These are phyloP conservation scores for Pythium plurisporium DNA, from an alignment of 352 stramenopile species.

Conservation along the genomic window DNA sequence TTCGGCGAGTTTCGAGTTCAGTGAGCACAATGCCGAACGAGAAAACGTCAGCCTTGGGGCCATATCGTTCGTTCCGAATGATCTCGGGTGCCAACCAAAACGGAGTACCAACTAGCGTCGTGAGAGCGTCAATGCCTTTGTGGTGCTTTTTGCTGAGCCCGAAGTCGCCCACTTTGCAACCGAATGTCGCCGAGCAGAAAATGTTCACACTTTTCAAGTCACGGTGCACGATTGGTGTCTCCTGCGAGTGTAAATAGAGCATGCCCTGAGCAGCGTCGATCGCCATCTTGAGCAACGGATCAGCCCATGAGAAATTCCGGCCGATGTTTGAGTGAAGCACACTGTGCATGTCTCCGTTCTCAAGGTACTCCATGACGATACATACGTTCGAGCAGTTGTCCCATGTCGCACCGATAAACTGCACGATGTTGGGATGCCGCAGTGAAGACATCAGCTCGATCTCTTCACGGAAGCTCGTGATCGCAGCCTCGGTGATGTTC, in stretches of 20 bases:
- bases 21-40: slow-evolving; percentile 88
- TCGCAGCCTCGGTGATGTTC: slow-evolving; percentile 61
- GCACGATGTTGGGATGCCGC: slow-evolving; percentile 85
- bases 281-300: slow-evolving; percentile 85
- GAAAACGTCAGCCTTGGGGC: slow-evolving; percentile 77
- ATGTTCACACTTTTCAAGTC: slow-evolving; percentile 89
- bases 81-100: slow-evolving; percentile 88
- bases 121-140: slow-evolving; percentile 78
- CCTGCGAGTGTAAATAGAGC: slow-evolving; percentile 85
- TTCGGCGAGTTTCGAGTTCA: slow-evolving; percentile 77
- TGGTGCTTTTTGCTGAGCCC: slow-evolving; percentile 79
- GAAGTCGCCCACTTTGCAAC: slow-evolving; percentile 88
- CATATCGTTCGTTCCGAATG: slow-evolving; percentile 84
- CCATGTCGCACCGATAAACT: slow-evolving; percentile 88
- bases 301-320: slow-evolving; percentile 77
- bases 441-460: slow-evolving; percentile 85
- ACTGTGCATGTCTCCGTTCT: slow-evolving; percentile 86
- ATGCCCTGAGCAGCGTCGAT: slow-evolving; percentile 82
- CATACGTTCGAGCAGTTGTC: slow-evolving; percentile 87
- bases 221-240: slow-evolving; percentile 77
- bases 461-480: slow-evolving; percentile 80
- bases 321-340: slow-evolving; percentile 79
- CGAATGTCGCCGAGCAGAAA: slow-evolving; percentile 82
- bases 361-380: slow-evolving; percentile 89
- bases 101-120: slow-evolving; percentile 77